phyloP scores from a whole-genome alignment of 441 rosid species.

The Adansonia grandidieri region DNA sequence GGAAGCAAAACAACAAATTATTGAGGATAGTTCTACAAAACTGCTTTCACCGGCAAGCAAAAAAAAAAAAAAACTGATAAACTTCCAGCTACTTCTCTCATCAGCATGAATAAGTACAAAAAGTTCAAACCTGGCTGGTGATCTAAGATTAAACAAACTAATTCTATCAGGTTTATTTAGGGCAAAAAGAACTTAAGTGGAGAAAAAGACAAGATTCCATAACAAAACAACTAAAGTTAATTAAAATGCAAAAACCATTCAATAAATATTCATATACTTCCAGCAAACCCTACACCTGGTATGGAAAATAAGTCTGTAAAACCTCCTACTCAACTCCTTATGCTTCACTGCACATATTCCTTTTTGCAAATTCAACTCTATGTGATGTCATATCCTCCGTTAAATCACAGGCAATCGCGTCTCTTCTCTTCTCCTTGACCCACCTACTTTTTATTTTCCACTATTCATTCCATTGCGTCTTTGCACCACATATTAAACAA shows the following conservation, averaged over 20 bases:
- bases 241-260: slow-evolving; percentile 22
- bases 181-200: slow-evolving; percentile 19
- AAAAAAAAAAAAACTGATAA: neutral
- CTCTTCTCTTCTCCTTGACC: slow-evolving; percentile 34
- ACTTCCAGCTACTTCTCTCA: slow-evolving; percentile 26
- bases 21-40: slow-evolving; percentile 13
- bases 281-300: slow-evolving; percentile 18
- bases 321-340: neutral
- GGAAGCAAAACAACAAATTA: slow-evolving; percentile 27
- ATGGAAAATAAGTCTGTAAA: slow-evolving; percentile 15
- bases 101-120: slow-evolving; percentile 24
- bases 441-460: slow-evolving; percentile 29
- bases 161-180: slow-evolving; percentile 17
- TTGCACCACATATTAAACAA: slow-evolving; percentile 21
- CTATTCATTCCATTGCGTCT: slow-evolving; percentile 20
- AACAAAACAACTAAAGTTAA: slow-evolving; percentile 22
- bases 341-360: neutral
- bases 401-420: slow-evolving; percentile 23
- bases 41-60: slow-evolving; percentile 5
- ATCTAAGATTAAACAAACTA: slow-evolving; percentile 30
- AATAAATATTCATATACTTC: slow-evolving; percentile 12
- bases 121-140: slow-evolving; percentile 24
- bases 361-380: slow-evolving; percentile 1
- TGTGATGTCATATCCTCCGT: slow-evolving; percentile 22
- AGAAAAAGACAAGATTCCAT: slow-evolving; percentile 11